phyloP scores from a whole-genome alignment of 768 basidiomycete genomes.

The Jaapia argillacea region DNA sequence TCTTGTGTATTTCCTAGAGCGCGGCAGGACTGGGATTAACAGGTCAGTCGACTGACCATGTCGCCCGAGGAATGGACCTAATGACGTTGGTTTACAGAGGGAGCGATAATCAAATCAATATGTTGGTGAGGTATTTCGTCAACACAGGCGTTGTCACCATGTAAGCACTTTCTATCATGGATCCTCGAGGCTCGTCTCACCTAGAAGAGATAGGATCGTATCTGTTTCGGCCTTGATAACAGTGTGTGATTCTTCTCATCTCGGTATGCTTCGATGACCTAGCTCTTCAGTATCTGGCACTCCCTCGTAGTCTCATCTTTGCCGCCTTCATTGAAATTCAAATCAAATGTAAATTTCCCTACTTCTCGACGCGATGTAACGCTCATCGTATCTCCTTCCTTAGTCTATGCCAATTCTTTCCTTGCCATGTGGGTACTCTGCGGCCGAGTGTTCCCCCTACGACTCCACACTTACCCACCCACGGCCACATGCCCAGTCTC shows the following conservation, averaged over 20 bases:
- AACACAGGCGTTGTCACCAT: background rate
- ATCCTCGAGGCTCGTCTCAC: background rate
- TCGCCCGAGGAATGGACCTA: background rate
- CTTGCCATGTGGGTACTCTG: too few species aligned
- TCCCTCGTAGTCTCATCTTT: background rate
- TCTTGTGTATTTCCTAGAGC: background rate
- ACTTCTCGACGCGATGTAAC: background rate
- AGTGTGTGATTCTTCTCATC: background rate
- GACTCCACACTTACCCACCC: background rate
- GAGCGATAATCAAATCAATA: background rate
- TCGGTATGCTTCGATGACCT: background rate
- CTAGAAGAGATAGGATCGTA: background rate
- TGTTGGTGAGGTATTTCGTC: background rate
- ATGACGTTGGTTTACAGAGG: background rate
- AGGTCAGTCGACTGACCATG: background rate
- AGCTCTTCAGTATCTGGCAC: background rate
- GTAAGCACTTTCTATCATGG: background rate
- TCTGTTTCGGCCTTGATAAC: background rate
- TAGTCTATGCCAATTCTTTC: background rate
- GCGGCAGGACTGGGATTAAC: background rate
- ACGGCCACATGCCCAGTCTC: background rate
- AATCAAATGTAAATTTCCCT: background rate
- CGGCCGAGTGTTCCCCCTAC: background rate
- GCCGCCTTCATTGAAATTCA: background rate
- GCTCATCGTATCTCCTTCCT: background rate